Evolutionary conservation across 176 grass and related monocot genomes (phyloP).

Genomic region (Carex myosuroides): DNA sequence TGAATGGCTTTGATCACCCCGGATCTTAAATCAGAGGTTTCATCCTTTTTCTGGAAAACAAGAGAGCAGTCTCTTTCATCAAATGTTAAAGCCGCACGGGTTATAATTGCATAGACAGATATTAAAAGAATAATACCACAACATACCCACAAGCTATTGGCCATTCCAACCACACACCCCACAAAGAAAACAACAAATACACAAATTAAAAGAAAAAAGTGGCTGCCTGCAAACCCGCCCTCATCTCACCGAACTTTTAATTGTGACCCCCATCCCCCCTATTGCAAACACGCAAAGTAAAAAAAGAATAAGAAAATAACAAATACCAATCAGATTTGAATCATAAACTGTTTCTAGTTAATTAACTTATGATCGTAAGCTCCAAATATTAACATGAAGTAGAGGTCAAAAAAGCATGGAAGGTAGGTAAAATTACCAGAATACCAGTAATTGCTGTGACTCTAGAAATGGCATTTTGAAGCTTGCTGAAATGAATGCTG

Average conservation of each 20-base stretch:
- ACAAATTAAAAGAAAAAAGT: too few relatives aligned
- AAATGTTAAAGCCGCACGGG: background rate
- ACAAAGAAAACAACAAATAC: too few relatives aligned
- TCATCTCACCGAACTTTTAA: too few relatives aligned
- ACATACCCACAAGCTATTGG: too few relatives aligned
- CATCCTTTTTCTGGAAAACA: conserved; percentile 50
- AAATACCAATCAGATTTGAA: background rate
- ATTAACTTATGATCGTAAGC: background rate
- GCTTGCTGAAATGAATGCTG: conserved; percentile 39
- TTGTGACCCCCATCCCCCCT: too few relatives aligned
- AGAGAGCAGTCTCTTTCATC: background rate
- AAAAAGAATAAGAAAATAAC: background rate
- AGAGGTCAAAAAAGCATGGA: background rate
- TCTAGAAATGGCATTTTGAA: conserved; percentile 68
- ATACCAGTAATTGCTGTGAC: conserved; percentile 72
- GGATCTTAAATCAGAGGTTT: conserved; percentile 44
- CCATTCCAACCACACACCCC: too few relatives aligned
- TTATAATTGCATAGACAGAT: background rate
- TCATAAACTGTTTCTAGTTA: background rate
- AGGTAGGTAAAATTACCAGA: conserved; percentile 36
- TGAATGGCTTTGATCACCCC: conserved; percentile 79
- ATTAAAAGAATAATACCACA: too few relatives aligned
- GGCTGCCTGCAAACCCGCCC: too few relatives aligned
- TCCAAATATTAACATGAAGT: background rate
- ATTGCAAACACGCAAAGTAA: too few relatives aligned